Base-by-base conservation (phyloP, 371 early-diverging fungal species). In the Sporodiniella umbellata region DNA sequence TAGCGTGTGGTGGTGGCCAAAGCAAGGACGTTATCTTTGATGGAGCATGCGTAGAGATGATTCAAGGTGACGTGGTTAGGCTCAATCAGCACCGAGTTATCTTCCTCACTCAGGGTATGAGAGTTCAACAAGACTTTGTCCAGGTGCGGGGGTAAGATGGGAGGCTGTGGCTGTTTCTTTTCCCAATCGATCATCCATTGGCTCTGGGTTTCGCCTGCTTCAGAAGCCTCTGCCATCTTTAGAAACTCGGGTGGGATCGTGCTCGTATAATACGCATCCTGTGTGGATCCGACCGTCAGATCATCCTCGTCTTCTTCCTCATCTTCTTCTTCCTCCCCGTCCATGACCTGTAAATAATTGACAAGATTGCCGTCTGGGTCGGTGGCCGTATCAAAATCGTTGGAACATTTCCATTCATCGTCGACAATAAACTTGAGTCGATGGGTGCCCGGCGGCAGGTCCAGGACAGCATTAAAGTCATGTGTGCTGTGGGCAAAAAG, bases 401-500 rank as follows among this genome's bases (percentile, higher is more conserved):
- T 89, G 0, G 89, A 89, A 52, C 96, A 96, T 57, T 90, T 89
- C 98, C 98, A 98, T 56, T 95, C 95, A 58, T 94, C 96, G 58
- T 98, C 96, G 5, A 98, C 97, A 57, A 98, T 94, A 64, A 95
- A 98, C 67, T 98, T 98, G 47, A 96, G 78, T 49, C 90, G 85
- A 66, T 98, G 96, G 12, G 93, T 95, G 21, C 96, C 96, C 11
- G 89, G 86, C 10, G 93, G 92, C 53, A 98, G 73, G 51, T 94
- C 89, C 10, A 98, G 58, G 7, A 95, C 87, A 0, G 89, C 84
- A 6, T 84, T 79, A 53, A 94, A 93, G 60, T 92, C 92, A 46
- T 75, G 79, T 3, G 73, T 78, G 50, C 86, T 86, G 50, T 15
- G 10, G 33, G 14, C n/a, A n/a, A n/a, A n/a, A n/a, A n/a, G n/a